These are phyloP conservation scores for Pseudogymnoascus sp. DNA, from an alignment of 2,329 filamentous ascomycete genomes.

Conservation along the genomic window DNA sequence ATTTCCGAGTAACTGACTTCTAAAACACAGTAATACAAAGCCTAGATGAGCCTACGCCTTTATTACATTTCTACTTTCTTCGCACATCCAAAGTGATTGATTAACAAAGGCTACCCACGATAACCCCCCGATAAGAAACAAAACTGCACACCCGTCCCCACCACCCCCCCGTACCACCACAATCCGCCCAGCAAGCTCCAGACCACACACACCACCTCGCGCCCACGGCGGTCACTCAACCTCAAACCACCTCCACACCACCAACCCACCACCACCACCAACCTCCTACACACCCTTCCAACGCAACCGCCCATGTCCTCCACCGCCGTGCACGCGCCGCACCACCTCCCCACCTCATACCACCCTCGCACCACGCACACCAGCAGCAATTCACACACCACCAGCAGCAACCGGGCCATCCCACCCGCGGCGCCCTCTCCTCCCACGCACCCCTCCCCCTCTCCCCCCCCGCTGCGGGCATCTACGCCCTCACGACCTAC, in stretches of 20 bases:
- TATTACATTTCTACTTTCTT: background rate
- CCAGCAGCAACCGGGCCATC: background rate
- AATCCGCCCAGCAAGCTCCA: background rate
- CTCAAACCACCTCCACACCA: background rate
- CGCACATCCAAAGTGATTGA: background rate
- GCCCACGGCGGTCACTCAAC: background rate
- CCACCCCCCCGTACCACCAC: background rate
- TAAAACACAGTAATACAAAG: background rate
- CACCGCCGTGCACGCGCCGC: background rate
- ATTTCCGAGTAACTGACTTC: background rate
- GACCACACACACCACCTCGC: background rate
- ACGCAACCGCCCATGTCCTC: background rate
- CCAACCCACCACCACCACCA: background rate
- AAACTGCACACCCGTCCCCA: background rate
- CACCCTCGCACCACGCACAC: background rate
- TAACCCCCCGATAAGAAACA: background rate
- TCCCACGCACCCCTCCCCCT: background rate
- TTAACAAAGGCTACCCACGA: too few relatives aligned
- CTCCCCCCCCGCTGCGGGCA: slow-evolving; percentile 10
- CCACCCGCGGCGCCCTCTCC: background rate
- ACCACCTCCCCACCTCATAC: background rate
- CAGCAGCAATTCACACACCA: background rate
- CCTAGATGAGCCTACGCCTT: background rate
- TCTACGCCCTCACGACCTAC: slow-evolving; percentile 28
- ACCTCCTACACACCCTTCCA: background rate